A percentile compares a stretch with the other conserved stretches of the same genome.
These are phyloP conservation scores for Gyromitra esculenta DNA, from an alignment of 2,329 filamentous ascomycete genomes.

Conservation along the genomic window DNA sequence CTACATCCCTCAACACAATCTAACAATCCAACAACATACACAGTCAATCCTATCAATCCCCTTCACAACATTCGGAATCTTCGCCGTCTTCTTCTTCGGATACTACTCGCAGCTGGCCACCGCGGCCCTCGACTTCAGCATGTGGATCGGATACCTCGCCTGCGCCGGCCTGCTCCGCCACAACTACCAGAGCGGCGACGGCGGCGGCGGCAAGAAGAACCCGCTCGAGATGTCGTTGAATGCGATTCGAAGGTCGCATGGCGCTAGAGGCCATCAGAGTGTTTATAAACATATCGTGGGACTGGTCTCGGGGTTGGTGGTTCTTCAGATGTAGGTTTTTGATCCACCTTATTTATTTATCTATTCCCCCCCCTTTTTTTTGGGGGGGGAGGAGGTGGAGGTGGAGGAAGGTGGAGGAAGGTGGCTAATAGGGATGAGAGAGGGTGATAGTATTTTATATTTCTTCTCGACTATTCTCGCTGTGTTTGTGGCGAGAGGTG, in stretches of 20 bases:
- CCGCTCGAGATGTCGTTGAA: constrained; percentile 42
- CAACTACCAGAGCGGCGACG: constrained; percentile 54
- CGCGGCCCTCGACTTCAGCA: constrained; percentile 55
- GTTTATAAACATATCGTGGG: constrained; percentile 31
- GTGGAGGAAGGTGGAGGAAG: neutral
- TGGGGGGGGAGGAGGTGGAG: no score
- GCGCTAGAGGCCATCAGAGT: constrained; percentile 2
- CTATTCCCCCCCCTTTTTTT: no score
- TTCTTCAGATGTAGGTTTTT: constrained; percentile 36
- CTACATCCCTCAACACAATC: no score
- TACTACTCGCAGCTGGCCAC: constrained; percentile 44
- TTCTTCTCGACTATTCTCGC: constrained; percentile 53
- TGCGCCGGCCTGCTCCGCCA: constrained; percentile 53
- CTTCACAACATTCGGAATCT: constrained; percentile 55
- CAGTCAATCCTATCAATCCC: constrained; percentile 53
- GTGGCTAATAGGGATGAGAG: neutral
- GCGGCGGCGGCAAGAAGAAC: constrained; percentile 47
- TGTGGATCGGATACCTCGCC: constrained; percentile 55
- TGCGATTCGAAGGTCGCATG: constrained; percentile 6
- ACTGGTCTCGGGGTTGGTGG: constrained; percentile 8
- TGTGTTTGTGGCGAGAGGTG: constrained; percentile 35
- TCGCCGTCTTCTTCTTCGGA: constrained; percentile 52
- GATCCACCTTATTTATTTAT: no score
- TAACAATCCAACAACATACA: neutral
- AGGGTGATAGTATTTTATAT: constrained; percentile 51